Evolutionary conservation across 192 early-diverging fungal species (phyloP).

Genomic region (Rhizoclosmatium globosum): DNA sequence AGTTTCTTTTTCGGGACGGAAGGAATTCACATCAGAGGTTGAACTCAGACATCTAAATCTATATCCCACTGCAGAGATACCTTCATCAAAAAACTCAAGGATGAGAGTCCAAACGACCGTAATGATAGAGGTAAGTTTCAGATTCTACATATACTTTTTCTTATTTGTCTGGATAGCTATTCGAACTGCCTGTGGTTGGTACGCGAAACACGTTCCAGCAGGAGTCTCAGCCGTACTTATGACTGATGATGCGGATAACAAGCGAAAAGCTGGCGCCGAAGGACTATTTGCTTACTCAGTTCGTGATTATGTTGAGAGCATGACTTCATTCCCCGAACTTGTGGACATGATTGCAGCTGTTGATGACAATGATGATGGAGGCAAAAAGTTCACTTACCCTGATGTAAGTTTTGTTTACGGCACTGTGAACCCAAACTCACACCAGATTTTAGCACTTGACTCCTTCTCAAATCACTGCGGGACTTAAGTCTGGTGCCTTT

Average conservation of each 20-base stretch:
- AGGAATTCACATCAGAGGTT: too few relatives aligned
- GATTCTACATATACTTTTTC: constrained; percentile 16
- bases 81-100: constrained; percentile 80
- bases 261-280: constrained; percentile 70
- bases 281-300: constrained; percentile 78
- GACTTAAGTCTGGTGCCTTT: constrained; percentile 82
- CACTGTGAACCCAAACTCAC: neutral
- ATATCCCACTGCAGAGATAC: constrained; percentile 67
- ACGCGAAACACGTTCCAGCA: constrained; percentile 71
- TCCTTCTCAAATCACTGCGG: constrained; percentile 79
- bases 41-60: neutral
- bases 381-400: constrained; percentile 69
- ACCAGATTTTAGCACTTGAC: constrained; percentile 70
- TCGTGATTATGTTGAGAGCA: constrained; percentile 76
- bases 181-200: constrained; percentile 87
- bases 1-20: neutral
- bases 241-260: constrained; percentile 91
- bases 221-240: constrained; percentile 67
- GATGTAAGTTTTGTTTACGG: constrained; percentile 53
- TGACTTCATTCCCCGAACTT: constrained; percentile 85
- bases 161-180: constrained; percentile 69
- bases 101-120: constrained; percentile 92
- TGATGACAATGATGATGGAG: constrained; percentile 59
- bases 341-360: constrained; percentile 84
- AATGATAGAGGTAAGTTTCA: constrained; percentile 80